Base-by-base conservation (phyloP, 306 rosid genomes). In the Urtica urens region DNA sequence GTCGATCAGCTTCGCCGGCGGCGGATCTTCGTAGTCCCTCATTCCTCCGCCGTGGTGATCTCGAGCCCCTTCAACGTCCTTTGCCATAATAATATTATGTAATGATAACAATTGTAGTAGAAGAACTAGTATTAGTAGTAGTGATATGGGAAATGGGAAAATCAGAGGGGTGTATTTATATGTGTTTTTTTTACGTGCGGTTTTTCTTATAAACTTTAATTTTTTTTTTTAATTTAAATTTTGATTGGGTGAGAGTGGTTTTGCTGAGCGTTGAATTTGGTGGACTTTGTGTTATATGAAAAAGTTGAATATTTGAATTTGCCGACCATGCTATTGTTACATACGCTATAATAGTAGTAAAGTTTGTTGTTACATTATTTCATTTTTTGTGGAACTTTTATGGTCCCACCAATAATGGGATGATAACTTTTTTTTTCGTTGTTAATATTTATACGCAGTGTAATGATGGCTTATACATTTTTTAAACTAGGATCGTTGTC, bases 21-120 rank as follows among this genome's bases (percentile, higher is more conserved):
- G 96, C 3, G 83, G 93, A 55, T 87, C 94, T 0, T 62, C 68
- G 76, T 87, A 83, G 79, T 87, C 94, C 65, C 58, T 79, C 66
- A 55, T 49, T 1, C 67, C 11, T 57, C 29, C 46, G 49, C 56
- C 44, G 40, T 35, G n/a, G 10, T 28, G 19, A 9, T 57, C 37
- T 17, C 25, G 54, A 4, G 60, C 67, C 1, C 46, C 56, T 21
- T 62, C 81, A 38, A 53, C 12, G 54, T 66, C 72, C 49, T 64
- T 64, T 18, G 23, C 72, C 72, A 73, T 73, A 54, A 57, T 50
- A 6, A 18, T 8, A 20, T 28, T 10, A 4, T n/a, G n/a, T 10
- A 28, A 28, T 28, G 33, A 28, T 4, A 28, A 4, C 10, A 28
- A 28, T 28, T 28, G 10, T 28, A 28, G 4, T 28, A 28, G 11